Evolutionary conservation across 225 moss, liverwort and hornwort species (phyloP).

Genomic region (Asterella californica): DNA sequence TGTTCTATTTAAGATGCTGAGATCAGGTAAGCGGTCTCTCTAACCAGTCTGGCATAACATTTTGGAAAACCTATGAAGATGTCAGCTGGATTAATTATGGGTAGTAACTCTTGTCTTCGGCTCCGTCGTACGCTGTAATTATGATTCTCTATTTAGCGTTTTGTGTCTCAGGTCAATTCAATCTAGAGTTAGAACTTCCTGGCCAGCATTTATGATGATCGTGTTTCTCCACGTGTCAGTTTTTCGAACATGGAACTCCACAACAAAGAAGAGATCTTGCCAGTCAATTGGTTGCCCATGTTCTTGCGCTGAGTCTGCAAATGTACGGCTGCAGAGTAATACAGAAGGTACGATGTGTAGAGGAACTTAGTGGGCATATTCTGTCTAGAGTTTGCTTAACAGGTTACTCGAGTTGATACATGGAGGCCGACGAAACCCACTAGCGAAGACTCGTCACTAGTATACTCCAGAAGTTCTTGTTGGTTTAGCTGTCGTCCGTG

Average conservation of each 20-base stretch:
- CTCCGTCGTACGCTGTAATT: too few relatives aligned
- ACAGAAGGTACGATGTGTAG: slow-evolving; percentile 62
- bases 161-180: too few relatives aligned
- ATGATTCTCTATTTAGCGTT: too few relatives aligned
- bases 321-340: slow-evolving; percentile 99
- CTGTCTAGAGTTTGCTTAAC: neutral
- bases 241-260: slow-evolving; percentile 91
- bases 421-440: neutral
- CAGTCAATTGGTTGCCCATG: slow-evolving; percentile 82
- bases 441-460: neutral
- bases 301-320: slow-evolving; percentile 85
- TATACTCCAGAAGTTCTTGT: neutral
- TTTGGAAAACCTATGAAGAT: too few relatives aligned
- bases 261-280: slow-evolving; percentile 93
- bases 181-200: neutral
- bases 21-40: too few relatives aligned
- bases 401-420: too few relatives aligned
- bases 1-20: too few relatives aligned
- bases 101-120: too few relatives aligned
- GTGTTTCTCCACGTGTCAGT: slow-evolving; percentile 40
- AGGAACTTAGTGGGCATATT: neutral
- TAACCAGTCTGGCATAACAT: too few relatives aligned
- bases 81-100: too few relatives aligned
- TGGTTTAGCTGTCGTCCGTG: neutral
- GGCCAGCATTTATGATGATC: neutral